Evolutionary conservation across 2,329 filamentous ascomycete species (phyloP), one percentile per base, ranked within the genome.

Genomic region (Diaporthe batatas): DNA sequence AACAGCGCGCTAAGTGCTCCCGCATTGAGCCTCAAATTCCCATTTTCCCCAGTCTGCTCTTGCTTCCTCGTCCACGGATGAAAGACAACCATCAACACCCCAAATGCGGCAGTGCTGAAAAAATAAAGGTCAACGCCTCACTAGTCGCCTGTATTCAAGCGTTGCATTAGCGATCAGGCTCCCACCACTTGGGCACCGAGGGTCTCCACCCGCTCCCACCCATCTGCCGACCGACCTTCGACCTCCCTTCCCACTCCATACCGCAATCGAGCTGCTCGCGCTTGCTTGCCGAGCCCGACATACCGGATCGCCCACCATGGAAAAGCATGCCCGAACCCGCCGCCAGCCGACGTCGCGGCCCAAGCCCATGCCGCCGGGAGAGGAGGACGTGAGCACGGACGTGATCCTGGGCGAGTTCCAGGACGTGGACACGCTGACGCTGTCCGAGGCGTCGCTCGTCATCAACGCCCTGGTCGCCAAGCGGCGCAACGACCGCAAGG

Each of bases 351-450:
- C 89, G 36, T 91, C 91, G 71, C 91, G 93, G 74, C 87, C 88
- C 75, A 94, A 93, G 83, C 92, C 91, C 75, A 85, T 87, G 57
- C 89, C 89, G 62, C 88, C 91, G 72, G 93, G 93, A 80, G 95
- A 98, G 81, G 96, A 98, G 83, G 95, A 98, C 85, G 95, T 96
- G 32, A 91, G 92, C 65, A 86, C 90, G 10, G 91, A 91, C 71
- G 91, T 98, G 76, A 93, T 92, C 82, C 92, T 99, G 14, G 96
- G 96, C 84, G 96, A 98, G 81, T 98, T 98, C 84, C 91, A 97
- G 78, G 88, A 96, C 79, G 95, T 97, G 76, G 94, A 96, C 81
- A 96, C 95, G 7, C 88, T 99, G 75, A 98, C 95, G 58, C 90
- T 98, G 69, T 97, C 94, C 44, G 96, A 98, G 84, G 95, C 96